Evolutionary conservation across 106 monocot genomes (phyloP).

Genomic region (Amphibolis antarctica): DNA sequence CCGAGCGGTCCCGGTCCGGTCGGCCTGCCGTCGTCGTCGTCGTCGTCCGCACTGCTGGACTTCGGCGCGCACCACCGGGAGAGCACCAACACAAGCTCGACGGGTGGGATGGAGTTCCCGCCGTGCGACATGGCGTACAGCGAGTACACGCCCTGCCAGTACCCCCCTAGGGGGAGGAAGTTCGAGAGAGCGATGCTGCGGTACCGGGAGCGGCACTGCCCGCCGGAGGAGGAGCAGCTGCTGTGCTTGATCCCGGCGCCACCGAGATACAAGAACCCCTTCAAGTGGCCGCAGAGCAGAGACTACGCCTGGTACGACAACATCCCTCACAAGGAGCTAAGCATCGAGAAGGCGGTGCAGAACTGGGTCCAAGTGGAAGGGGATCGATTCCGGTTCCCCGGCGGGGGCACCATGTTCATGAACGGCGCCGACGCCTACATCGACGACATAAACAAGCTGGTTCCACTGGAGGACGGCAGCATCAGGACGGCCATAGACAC

Average conservation of each 20-base stretch:
- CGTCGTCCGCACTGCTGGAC: conserved; percentile 21
- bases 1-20: background rate
- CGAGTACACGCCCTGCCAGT: conserved; percentile 74
- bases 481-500: conserved; percentile 69
- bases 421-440: conserved; percentile 62
- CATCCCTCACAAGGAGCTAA: conserved; percentile 49
- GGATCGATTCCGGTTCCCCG: conserved; percentile 47
- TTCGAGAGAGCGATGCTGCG: conserved; percentile 42
- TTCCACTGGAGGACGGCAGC: conserved; percentile 34
- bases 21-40: background rate
- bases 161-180: conserved; percentile 35
- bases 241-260: conserved; percentile 57
- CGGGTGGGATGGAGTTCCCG: conserved; percentile 10
- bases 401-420: conserved; percentile 73
- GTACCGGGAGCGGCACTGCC: conserved; percentile 60
- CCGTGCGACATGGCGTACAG: conserved; percentile 38
- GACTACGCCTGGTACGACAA: conserved; percentile 46
- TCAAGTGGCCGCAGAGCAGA: conserved; percentile 43
- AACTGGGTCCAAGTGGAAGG: conserved; percentile 74
- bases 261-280: conserved; percentile 55
- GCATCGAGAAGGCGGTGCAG: conserved; percentile 71
- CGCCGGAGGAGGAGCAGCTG: conserved; percentile 34
- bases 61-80: conserved; percentile 48
- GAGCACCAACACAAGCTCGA: conserved; percentile 13
- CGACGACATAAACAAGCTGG: conserved; percentile 49